Percentiles rank a stretch among this genome's conserved stretches.
These are phyloP conservation scores for Actinomucor elegans DNA, from an alignment of 371 early-diverging fungal genomes.

Conservation along the genomic window DNA sequence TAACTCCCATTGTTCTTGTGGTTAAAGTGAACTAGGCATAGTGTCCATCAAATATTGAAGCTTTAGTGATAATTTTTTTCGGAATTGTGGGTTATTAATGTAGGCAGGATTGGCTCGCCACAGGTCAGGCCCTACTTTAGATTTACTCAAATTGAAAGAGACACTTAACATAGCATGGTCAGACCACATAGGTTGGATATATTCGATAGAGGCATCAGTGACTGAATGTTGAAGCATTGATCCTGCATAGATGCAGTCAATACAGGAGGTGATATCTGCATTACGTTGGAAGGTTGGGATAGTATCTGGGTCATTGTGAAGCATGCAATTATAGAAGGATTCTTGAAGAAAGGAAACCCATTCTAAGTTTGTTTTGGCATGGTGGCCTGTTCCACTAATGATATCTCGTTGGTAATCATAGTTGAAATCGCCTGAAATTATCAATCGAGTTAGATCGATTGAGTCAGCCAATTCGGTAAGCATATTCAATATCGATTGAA, in stretches of 20 bases:
- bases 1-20: not conserved
- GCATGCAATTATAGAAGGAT: not conserved
- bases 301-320: not conserved
- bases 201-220: not conserved
- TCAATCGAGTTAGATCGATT: not conserved
- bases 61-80: not conserved
- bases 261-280: too few relatives aligned
- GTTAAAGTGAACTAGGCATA: not conserved
- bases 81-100: not conserved
- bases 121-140: not conserved
- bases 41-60: not conserved
- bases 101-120: not conserved
- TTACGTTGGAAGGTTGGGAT: not conserved
- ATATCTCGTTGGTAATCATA: not conserved
- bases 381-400: not conserved
- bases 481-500: not conserved
- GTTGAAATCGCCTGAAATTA: constrained; percentile 5
- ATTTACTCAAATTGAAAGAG: not conserved
- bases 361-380: not conserved
- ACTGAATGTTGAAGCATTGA: not conserved
- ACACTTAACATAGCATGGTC: constrained; percentile 5
- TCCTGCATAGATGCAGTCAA: too few relatives aligned
- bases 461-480: not conserved
- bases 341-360: not conserved
- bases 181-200: not conserved